A percentile compares a stretch with the other conserved stretches of the same genome.
These are phyloP conservation scores for Acorus calamus DNA, from an alignment of 106 monocot genomes.

Conservation along the genomic window DNA sequence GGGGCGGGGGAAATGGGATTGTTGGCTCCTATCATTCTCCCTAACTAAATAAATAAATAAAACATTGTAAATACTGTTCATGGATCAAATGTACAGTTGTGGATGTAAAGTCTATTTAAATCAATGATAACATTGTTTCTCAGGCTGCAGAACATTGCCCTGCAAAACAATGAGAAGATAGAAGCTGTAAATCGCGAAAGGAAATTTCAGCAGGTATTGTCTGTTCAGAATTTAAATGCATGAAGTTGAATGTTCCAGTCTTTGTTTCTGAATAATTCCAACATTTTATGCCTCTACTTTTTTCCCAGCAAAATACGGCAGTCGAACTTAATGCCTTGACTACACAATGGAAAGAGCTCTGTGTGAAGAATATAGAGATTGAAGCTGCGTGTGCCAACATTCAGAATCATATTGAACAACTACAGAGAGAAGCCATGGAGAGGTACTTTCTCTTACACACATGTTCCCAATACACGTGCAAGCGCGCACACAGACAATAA, in stretches of 20 bases:
- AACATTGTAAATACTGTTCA: too few relatives aligned
- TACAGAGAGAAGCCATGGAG: slow-evolving; percentile 55
- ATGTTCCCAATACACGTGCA: background rate
- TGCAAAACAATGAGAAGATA: slow-evolving; percentile 62
- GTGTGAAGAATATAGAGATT: slow-evolving; percentile 85
- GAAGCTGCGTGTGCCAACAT: slow-evolving; percentile 61
- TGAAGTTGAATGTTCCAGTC: background rate
- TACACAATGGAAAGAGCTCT: slow-evolving; percentile 80
- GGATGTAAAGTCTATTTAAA: too few relatives aligned
- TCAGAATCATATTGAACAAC: slow-evolving; percentile 49
- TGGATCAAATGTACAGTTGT: too few relatives aligned
- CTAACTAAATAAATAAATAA: too few relatives aligned
- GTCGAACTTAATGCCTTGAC: slow-evolving; percentile 50
- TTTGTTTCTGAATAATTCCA: background rate
- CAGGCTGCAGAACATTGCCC: slow-evolving; percentile 75
- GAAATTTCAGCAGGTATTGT: slow-evolving; percentile 80
- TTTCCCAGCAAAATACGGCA: slow-evolving; percentile 77
- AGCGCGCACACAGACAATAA: too few relatives aligned
- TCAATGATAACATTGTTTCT: background rate
- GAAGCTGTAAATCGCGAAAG: slow-evolving; percentile 84
- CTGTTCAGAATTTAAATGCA: too few relatives aligned
- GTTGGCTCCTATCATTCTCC: too few relatives aligned
- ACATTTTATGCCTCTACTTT: slow-evolving; percentile 1
- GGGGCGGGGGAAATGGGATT: too few relatives aligned
- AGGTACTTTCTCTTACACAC: slow-evolving; percentile 16